phyloP scores from a whole-genome alignment of 148 eudicot species.

The Gaultheria prostrata region DNA sequence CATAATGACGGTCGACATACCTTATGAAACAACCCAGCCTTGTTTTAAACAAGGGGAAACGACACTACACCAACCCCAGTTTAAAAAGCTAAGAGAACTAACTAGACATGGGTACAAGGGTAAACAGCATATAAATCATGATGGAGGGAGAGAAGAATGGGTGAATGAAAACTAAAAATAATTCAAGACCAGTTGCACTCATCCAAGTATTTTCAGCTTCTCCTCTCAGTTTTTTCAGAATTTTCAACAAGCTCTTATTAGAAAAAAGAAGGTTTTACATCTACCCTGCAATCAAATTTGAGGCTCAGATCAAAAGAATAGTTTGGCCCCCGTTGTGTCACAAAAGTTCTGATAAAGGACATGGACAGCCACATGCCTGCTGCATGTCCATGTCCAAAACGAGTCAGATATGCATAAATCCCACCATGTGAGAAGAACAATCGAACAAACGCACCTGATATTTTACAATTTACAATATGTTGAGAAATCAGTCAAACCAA shows the following conservation, averaged over 20 bases:
- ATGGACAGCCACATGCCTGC: not conserved
- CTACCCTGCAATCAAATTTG: not conserved
- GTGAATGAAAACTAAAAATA: not conserved
- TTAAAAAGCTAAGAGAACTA: not conserved
- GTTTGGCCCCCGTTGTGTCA: not conserved
- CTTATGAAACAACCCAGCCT: not conserved
- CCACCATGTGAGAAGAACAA: not conserved
- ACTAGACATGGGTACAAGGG: not conserved
- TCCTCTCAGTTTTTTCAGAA: not conserved
- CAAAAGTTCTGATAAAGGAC: not conserved
- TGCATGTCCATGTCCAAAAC: not conserved
- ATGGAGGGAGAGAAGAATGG: not conserved
- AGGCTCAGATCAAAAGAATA: not conserved
- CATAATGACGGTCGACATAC: not conserved
- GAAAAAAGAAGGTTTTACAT: not conserved
- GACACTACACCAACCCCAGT: not conserved
- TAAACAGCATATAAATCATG: not conserved
- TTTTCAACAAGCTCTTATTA: not conserved
- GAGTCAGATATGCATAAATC: not conserved
- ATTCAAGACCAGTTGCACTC: not conserved
- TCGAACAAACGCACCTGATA: not conserved
- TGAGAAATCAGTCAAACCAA: not conserved
- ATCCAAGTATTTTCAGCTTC: not conserved
- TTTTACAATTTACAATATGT: not conserved
- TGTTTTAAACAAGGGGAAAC: not conserved